phyloP scores from a whole-genome alignment of 2,329 filamentous ascomycete species.

The Tolypocladium guangdongense region DNA sequence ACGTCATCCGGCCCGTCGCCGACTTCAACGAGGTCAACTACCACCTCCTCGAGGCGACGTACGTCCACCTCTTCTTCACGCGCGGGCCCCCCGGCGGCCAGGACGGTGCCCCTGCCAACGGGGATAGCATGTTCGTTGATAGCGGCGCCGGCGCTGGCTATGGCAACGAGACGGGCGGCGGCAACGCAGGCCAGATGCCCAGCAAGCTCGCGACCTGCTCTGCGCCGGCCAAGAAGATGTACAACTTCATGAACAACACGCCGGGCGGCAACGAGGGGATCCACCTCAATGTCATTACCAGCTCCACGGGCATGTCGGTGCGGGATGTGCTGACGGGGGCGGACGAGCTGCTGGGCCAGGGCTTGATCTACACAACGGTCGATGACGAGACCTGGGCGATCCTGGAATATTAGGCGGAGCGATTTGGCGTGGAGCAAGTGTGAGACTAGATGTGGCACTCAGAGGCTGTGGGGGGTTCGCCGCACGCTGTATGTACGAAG shows the following conservation, averaged over 20 bases:
- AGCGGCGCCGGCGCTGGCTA: slow-evolving; percentile 32
- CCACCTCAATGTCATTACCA: slow-evolving; percentile 67
- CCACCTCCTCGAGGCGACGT: slow-evolving; percentile 82
- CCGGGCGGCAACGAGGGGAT: slow-evolving; percentile 72
- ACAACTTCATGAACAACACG: slow-evolving; percentile 52
- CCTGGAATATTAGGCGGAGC: slow-evolving; percentile 40
- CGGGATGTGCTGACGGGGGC: slow-evolving; percentile 65
- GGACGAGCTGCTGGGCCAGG: slow-evolving; percentile 65
- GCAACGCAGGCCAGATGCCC: slow-evolving; percentile 25
- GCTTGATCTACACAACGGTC: slow-evolving; percentile 79
- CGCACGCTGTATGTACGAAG: not conserved
- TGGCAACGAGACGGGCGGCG: slow-evolving; percentile 23
- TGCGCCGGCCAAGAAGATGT: slow-evolving; percentile 56
- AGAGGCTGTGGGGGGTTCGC: not conserved
- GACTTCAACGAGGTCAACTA: slow-evolving; percentile 91
- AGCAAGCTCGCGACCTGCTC: slow-evolving; percentile 38
- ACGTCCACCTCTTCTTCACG: slow-evolving; percentile 76
- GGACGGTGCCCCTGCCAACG: slow-evolving; percentile 23
- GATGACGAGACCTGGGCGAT: slow-evolving; percentile 90
- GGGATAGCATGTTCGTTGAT: slow-evolving; percentile 47
- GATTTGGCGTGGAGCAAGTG: too few species aligned
- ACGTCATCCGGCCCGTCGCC: slow-evolving; percentile 66
- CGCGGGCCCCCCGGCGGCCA: slow-evolving; percentile 47
- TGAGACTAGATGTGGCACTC: not conserved
- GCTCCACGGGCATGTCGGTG: slow-evolving; percentile 51